Base-by-base conservation (phyloP, 331 rosid species). In the Acacia concinna region DNA sequence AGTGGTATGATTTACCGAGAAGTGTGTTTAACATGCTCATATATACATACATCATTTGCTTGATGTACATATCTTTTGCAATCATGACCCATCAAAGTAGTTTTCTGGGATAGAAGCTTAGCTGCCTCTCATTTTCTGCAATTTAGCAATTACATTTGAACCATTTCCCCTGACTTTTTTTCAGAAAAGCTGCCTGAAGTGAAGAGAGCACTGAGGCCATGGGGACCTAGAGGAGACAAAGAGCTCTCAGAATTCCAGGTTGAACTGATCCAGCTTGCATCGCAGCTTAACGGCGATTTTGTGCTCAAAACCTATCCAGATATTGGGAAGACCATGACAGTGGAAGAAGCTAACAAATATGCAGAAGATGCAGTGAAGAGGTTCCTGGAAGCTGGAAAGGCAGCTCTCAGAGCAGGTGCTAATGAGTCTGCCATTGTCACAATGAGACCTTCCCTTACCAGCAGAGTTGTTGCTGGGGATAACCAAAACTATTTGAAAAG, bases 311-410 rank as follows among this genome's bases (percentile, higher is more conserved):
- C 92, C 1, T 95, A 95, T 78, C 99, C 99, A 5, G 69, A 95
- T 74, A 91, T 93, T 0, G 99, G 99, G 37, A 71, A 86, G 78
- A 86, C 51, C 30, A 90, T 95, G 99, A 91, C 84, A 1, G 99
- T 95, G 38, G 82, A 83, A 54, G 93, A 91, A 81, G 99, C 98
- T 40, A 95, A 95, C 89, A 78, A 23, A 34, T 95, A 95, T 37
- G 99, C 97, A 13, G 98, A 95, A 81, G 99, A 93, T 85, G 96
- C 99, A 68, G 97, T 95, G 23, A 82, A 85, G 85, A 89, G 99
- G 89, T 95, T 95, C 80, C 70, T 95, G 47, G 99, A 95, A 85
- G 99, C 99, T 25, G 97, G 96, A 77, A 89, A 82, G 80, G 89
- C 91, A 78, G 97, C 99, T 68, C 92, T 87, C 25, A 81, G 76